Evolutionary conservation across 2,329 filamentous ascomycete species (phyloP), one percentile per base, ranked within the genome.

Genomic region (Epichloe coenophiala): DNA sequence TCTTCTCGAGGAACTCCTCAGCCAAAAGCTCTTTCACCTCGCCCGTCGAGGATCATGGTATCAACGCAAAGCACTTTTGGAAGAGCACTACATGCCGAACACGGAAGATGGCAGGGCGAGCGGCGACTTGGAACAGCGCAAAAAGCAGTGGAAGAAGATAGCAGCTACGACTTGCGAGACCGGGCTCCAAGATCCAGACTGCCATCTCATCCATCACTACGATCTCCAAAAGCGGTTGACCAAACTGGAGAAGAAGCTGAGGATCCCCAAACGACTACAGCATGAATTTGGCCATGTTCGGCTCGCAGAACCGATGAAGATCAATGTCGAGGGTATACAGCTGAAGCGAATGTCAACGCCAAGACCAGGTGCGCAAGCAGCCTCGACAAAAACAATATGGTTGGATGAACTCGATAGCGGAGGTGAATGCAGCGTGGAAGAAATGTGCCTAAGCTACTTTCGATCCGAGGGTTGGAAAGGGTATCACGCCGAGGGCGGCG

Each of bases 171-270:
- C 93, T 0, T 97, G 93, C 61, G 90, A 95, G 65, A 72, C 78
- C 40, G 93, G 88, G 1, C 74, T 98, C 0, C 84, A 95, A 63
- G 93, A 98, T 59, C 81, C 81, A 31, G 78, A 93, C 51, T 95
- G 91, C 53, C 93, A 98, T 65, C 68, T 95, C 23, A 93, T 95
- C 52, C 91, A 88, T 63, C 91, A 98, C 63, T 88, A 95, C 61
- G 91, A 97, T 60, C 71, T 98, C 6, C 91, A 97, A 64, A 97
- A 95, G 65, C 84, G 93, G 1, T 79, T 96, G n/a, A 77, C 80
- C 47, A 97, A 96, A 67, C 77, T 98, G 1, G 93, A 98, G 65
- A 91, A 82, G 61, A 78, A 80, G 37, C 73, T 97, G 6, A 88
- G 85, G 54, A 78, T 96, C 21, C 84, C 88, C 0, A 88, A 88